Conservation (phyloP, 768 basidiomycete species). For the Trametes cubensis region DNA sequence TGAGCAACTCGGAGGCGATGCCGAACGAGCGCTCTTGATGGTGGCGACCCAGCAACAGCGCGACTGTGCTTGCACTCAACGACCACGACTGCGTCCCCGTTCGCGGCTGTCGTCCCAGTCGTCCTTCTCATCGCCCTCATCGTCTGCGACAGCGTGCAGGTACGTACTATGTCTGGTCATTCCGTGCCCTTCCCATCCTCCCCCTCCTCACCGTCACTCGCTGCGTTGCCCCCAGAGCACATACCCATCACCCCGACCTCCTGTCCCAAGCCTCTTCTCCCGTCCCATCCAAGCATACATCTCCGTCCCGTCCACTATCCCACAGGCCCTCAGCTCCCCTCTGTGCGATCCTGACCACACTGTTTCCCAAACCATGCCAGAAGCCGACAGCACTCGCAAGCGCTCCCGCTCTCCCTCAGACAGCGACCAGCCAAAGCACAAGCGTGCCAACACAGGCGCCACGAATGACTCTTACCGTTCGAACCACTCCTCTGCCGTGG, state of each 20-base stretch:
- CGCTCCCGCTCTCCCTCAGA: slow-evolving; percentile 86
- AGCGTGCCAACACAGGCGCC: slow-evolving; percentile 83
- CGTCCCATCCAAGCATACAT: slow-evolving; percentile 20
- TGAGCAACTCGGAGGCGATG: slow-evolving; percentile 11
- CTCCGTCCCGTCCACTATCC: slow-evolving; percentile 28
- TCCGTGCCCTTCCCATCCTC: slow-evolving; percentile 28
- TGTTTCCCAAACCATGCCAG: slow-evolving; percentile 73
- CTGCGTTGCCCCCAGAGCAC: slow-evolving; percentile 23
- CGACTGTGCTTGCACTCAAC: slow-evolving; percentile 13
- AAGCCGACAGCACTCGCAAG: slow-evolving; percentile 82
- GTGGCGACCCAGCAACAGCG: slow-evolving; percentile 12
- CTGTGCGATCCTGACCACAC: slow-evolving; percentile 36
- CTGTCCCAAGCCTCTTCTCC: slow-evolving; percentile 26
- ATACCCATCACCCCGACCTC: slow-evolving; percentile 27
- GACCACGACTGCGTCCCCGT: slow-evolving; percentile 10
- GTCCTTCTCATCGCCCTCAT: slow-evolving; percentile 18
- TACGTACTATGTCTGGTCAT: slow-evolving; percentile 19
- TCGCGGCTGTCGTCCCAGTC: slow-evolving; percentile 9
- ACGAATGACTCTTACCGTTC: slow-evolving; percentile 57
- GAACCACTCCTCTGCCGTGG: slow-evolving; percentile 38
- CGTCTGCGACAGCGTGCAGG: slow-evolving; percentile 23
- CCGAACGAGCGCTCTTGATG: slow-evolving; percentile 17
- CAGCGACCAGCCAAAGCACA: slow-evolving; percentile 78
- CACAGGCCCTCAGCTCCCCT: slow-evolving; percentile 33
- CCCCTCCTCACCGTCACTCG: slow-evolving; percentile 26